Evolutionary conservation across 345 rosid species (phyloP).

Genomic region (Geranium rotundifolium): DNA sequence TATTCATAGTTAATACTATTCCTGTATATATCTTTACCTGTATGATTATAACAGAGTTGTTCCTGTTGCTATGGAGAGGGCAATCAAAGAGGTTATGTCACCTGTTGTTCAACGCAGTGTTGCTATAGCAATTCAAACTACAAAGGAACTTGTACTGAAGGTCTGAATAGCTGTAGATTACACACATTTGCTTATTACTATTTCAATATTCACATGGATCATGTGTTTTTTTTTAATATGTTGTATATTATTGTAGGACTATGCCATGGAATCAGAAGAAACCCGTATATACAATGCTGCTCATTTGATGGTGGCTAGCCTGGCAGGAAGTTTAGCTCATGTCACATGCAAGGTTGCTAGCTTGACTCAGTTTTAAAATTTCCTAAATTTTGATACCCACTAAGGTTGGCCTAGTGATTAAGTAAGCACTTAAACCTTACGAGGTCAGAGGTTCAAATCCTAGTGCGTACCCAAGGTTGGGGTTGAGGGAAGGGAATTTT

Average conservation of each 20-base stretch:
- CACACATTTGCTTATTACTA: neutral
- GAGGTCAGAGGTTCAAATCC: too few species aligned
- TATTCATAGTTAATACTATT: neutral
- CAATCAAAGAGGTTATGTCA: conserved; percentile 82
- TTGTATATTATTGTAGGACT: conserved; percentile 42
- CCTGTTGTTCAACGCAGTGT: conserved; percentile 96
- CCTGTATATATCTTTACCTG: neutral
- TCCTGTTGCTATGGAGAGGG: conserved; percentile 88
- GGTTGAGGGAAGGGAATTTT: too few species aligned
- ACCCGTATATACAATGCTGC: conserved; percentile 86
- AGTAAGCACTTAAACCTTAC: too few species aligned
- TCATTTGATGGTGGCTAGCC: conserved; percentile 97
- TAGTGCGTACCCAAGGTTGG: too few species aligned
- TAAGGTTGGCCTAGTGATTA: too few species aligned
- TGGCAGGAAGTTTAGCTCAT: conserved; percentile 98
- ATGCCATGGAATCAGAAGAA: conserved; percentile 85
- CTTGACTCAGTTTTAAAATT: neutral
- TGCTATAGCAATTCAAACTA: conserved; percentile 93
- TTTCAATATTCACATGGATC: neutral
- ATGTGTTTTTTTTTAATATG: neutral
- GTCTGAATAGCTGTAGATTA: conserved; percentile 19
- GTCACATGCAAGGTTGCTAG: conserved; percentile 90
- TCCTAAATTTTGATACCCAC: neutral
- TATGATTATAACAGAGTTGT: conserved; percentile 46
- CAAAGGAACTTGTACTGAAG: conserved; percentile 96